phyloP scores from a whole-genome alignment of 2,329 filamentous ascomycete genomes.

The Ceratocystiopsis sp. region DNA sequence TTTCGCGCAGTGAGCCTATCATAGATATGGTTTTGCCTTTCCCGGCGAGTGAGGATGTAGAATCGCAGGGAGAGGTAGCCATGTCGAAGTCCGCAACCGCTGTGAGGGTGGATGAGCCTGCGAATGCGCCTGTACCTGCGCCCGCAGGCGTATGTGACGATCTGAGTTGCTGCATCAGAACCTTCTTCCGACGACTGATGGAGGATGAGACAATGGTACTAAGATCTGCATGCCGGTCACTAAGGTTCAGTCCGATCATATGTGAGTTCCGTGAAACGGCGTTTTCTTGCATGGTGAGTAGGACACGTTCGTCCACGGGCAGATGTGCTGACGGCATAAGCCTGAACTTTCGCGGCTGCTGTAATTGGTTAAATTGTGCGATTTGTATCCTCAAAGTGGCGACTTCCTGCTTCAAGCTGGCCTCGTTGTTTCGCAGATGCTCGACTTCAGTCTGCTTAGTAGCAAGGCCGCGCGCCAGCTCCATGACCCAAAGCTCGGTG shows the following conservation, averaged over 20 bases:
- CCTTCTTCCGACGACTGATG: slow-evolving; percentile 45
- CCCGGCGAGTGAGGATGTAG: too few relatives aligned
- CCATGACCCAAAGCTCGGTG: slow-evolving; percentile 42
- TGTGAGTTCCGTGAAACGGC: slow-evolving; percentile 21
- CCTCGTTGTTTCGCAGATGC: slow-evolving; percentile 31
- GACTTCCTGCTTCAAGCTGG: slow-evolving; percentile 37
- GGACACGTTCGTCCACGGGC: slow-evolving; percentile 30
- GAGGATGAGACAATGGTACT: slow-evolving; percentile 32
- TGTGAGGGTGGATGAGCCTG: not conserved
- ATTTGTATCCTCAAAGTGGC: slow-evolving; percentile 39
- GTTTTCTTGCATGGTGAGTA: slow-evolving; percentile 29
- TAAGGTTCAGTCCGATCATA: slow-evolving; percentile 27
- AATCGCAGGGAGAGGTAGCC: too few relatives aligned
- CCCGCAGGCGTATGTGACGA: too few relatives aligned
- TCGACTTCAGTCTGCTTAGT: slow-evolving; percentile 38
- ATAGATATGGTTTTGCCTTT: too few relatives aligned
- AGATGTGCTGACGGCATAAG: slow-evolving; percentile 33
- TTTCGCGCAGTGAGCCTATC: too few relatives aligned
- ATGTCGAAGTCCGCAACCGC: not conserved
- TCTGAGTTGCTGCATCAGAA: slow-evolving; percentile 12
- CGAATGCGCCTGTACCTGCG: too few relatives aligned
- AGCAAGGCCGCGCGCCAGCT: slow-evolving; percentile 42
- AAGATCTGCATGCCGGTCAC: slow-evolving; percentile 36
- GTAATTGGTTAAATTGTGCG: slow-evolving; percentile 38
- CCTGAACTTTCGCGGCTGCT: slow-evolving; percentile 43